These are phyloP conservation scores for Tillandsia leiboldiana DNA, from an alignment of 176 grass and related monocot species.

Conservation along the genomic window DNA sequence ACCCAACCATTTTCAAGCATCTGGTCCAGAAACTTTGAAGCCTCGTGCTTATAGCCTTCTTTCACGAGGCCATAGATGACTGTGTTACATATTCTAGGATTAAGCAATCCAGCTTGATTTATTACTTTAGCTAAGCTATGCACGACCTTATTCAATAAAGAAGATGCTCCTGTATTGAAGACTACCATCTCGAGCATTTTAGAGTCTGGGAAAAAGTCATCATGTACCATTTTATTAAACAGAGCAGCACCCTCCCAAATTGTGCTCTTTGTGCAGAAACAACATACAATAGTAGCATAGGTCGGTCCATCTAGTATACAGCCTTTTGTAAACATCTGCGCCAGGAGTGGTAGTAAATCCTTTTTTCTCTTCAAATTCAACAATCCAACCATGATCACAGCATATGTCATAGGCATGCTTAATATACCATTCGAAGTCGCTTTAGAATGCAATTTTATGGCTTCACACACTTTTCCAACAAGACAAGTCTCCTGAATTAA, in stretches of 20 bases:
- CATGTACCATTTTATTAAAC: slow-evolving; percentile 53
- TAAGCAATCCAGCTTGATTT: slow-evolving; percentile 20
- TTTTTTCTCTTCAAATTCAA: slow-evolving; percentile 37
- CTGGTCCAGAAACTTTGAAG: slow-evolving; percentile 50
- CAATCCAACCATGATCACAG: slow-evolving; percentile 34
- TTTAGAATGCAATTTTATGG: slow-evolving; percentile 30
- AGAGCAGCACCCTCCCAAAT: slow-evolving; percentile 25
- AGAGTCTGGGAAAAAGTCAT: slow-evolving; percentile 34
- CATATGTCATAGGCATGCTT: slow-evolving; percentile 29
- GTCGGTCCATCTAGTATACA: slow-evolving; percentile 24
- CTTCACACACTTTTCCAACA: slow-evolving; percentile 34
- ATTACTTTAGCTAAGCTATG: slow-evolving; percentile 36
- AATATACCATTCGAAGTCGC: slow-evolving; percentile 33
- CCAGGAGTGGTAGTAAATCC: slow-evolving; percentile 30
- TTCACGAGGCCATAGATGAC: slow-evolving; percentile 49
- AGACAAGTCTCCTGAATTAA: slow-evolving; percentile 36
- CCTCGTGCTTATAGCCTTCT: slow-evolving; percentile 43
- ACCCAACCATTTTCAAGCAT: slow-evolving; percentile 61
- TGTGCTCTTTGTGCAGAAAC: slow-evolving; percentile 32
- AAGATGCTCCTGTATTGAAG: slow-evolving; percentile 28
- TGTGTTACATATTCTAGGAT: slow-evolving; percentile 39
- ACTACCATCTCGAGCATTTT: slow-evolving; percentile 44
- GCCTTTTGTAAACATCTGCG: slow-evolving; percentile 50
- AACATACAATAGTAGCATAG: slow-evolving; percentile 33
- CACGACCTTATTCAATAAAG: slow-evolving; percentile 35